Percentiles rank a stretch among this genome's conserved stretches.
phyloP scores from a whole-genome alignment of 78 protist genomes.

The Dictyostelium discoideum region DNA sequence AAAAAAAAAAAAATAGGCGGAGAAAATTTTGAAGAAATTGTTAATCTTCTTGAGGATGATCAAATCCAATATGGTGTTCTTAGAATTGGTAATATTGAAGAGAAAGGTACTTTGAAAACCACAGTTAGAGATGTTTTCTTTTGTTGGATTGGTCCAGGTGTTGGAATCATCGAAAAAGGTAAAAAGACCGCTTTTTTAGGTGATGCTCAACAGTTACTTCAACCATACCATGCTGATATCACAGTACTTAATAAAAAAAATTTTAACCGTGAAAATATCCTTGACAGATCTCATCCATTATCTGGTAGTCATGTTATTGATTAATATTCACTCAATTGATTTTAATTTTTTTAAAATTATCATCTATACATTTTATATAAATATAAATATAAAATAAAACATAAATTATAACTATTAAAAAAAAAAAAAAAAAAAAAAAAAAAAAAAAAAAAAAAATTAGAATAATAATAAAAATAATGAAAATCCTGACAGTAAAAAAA shows the following conservation, averaged over 20 bases:
- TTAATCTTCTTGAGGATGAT: conserved; percentile 11
- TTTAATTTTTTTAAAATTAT: no score
- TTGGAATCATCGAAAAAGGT: conserved; percentile 45
- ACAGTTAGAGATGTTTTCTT: conserved; percentile 38
- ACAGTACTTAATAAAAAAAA: not conserved
- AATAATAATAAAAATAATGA: no score
- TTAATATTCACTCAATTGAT: not conserved
- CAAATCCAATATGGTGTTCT: conserved; percentile 29
- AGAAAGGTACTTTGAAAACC: not conserved
- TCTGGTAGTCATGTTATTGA: conserved; percentile 53
- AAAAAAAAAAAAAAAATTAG: not conserved
- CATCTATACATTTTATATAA: no score
- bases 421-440: not conserved
- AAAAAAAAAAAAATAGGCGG: no score
- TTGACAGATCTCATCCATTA: conserved; percentile 33
- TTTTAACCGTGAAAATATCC: not conserved
- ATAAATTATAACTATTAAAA: no score
- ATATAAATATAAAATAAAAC: not conserved
- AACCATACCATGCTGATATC: conserved; percentile 44
- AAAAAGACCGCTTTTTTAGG: conserved; percentile 24
- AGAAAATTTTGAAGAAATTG: not conserved
- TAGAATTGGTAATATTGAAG: conserved; percentile 14
- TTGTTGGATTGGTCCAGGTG: conserved; percentile 29
- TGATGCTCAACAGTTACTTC: not conserved
- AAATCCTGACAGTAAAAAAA: no score